Evolutionary conservation across 2,329 filamentous ascomycete genomes (phyloP), one percentile per base, ranked within the genome.

Genomic region (Plectosphaerella cucumerina): DNA sequence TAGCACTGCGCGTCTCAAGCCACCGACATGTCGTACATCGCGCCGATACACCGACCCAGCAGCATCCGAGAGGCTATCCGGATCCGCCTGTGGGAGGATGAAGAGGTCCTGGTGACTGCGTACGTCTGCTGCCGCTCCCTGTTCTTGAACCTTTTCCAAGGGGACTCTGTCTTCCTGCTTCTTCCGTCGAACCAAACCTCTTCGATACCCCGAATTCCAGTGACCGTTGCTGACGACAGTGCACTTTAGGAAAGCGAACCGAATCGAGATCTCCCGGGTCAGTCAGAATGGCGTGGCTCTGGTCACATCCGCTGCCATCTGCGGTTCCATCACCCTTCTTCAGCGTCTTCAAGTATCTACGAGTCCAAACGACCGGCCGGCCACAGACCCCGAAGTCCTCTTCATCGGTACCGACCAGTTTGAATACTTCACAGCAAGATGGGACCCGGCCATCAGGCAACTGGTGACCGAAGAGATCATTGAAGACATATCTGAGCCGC

Each of bases 381-480:
- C 89, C 59, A 85, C 86, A 23, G 70, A 77, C 5, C 90, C 85
- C 45, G 91, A 97, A 59, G 83, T 97, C 55, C 81, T 99, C 54
- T 96, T 99, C 65, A 81, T 99, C 51, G 93, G 91, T 47, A 99
- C 94, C 44, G 88, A 96, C 64, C 84, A 88, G 50, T 88, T 89
- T 59, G 86, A 91, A 61, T 97, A 96, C 71, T 96, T 97, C 67
- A 96, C 90, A 2, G 69, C 96, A 18, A 84, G 80, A 15, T 99
- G 94, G 92, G 85, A 97, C 60, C 62, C 77, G 1, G 68, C 79
- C 64, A 73, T 63, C 5, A 69, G 69, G 18, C 66, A 73, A 51
- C 67, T 86, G 3, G 74, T 80, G 9, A 81, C 77, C 0, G 64
- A 78, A 20, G 72, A 78, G 59, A 60, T 70, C 1, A 78, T 81